These are phyloP conservation scores for Penicillium verhagenii DNA, from an alignment of 495 filamentous ascomycete species.

Conservation along the genomic window DNA sequence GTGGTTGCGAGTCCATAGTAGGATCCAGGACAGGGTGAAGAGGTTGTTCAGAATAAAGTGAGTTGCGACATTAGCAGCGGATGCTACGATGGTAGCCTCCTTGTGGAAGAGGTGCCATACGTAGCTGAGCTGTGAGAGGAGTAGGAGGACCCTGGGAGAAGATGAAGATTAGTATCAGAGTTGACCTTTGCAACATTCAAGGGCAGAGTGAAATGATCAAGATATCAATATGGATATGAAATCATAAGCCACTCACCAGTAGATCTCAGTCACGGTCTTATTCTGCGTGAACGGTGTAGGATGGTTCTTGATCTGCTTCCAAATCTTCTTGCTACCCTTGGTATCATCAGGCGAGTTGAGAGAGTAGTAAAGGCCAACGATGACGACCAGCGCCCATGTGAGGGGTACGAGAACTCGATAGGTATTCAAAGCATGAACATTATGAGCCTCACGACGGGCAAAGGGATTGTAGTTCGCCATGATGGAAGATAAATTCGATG, in stretches of 20 bases:
- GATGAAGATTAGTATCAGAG: slow-evolving; percentile 7
- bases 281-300: slow-evolving; percentile 75
- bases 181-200: no score
- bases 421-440: slow-evolving; percentile 43
- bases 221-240: neutral
- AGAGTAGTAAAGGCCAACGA: slow-evolving; percentile 69
- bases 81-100: slow-evolving; percentile 55
- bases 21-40: slow-evolving; percentile 71
- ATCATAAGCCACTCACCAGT: slow-evolving; percentile 69
- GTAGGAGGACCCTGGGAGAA: slow-evolving; percentile 63
- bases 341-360: slow-evolving; percentile 60
- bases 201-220: neutral
- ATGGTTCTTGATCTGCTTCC: slow-evolving; percentile 64
- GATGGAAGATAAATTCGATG: neutral
- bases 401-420: slow-evolving; percentile 70
- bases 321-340: slow-evolving; percentile 56
- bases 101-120: slow-evolving; percentile 71
- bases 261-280: slow-evolving; percentile 66
- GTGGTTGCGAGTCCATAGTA: slow-evolving; percentile 74
- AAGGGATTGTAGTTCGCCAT: slow-evolving; percentile 63
- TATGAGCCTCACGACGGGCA: slow-evolving; percentile 59
- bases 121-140: slow-evolving; percentile 73
- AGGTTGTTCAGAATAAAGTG: slow-evolving; percentile 88
- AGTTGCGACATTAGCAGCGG: slow-evolving; percentile 73
- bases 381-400: slow-evolving; percentile 68